Percentiles rank a stretch among this genome's conserved stretches.
These are phyloP conservation scores for Tympanopsis confertula DNA, from an alignment of 2,329 filamentous ascomycete genomes.

Conservation along the genomic window DNA sequence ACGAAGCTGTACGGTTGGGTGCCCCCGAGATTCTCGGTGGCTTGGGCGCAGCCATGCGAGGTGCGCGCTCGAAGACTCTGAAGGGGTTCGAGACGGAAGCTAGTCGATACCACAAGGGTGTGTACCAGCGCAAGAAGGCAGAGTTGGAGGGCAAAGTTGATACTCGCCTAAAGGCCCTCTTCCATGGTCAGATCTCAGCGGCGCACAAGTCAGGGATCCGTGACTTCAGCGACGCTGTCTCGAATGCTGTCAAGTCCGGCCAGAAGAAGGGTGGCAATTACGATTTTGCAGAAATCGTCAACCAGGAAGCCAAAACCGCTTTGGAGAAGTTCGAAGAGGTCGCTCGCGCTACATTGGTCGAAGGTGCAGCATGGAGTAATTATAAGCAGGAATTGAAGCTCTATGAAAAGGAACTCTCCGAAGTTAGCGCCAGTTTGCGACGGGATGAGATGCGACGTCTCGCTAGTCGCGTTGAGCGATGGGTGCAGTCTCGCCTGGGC, in stretches of 20 bases:
- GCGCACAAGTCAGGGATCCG: constrained; percentile 80
- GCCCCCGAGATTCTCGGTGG: constrained; percentile 61
- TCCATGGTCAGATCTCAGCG: constrained; percentile 75
- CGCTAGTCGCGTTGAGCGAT: constrained; percentile 81
- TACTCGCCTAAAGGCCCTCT: constrained; percentile 74
- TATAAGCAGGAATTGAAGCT: constrained; percentile 69
- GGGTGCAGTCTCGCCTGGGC: constrained; percentile 77
- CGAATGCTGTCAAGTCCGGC: constrained; percentile 74
- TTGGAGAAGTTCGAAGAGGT: constrained; percentile 66
- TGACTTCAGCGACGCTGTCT: constrained; percentile 78
- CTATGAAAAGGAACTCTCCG: constrained; percentile 83
- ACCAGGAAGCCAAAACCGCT: constrained; percentile 66
- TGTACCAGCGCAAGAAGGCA: constrained; percentile 73
- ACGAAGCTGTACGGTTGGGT: constrained; percentile 62
- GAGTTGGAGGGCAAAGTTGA: constrained; percentile 85
- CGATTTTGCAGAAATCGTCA: constrained; percentile 91
- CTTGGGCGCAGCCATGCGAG: constrained; percentile 63
- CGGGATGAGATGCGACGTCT: constrained; percentile 94
- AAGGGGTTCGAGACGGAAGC: constrained; percentile 83
- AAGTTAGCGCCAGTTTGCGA: constrained; percentile 71
- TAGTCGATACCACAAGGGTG: constrained; percentile 90
- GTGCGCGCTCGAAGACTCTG: constrained; percentile 60
- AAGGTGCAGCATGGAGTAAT: constrained; percentile 76
- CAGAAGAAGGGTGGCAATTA: constrained; percentile 86
- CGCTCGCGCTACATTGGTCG: constrained; percentile 62